Conservation (phyloP, 2,329 filamentous ascomycete species). For the Calonectria naviculata region DNA sequence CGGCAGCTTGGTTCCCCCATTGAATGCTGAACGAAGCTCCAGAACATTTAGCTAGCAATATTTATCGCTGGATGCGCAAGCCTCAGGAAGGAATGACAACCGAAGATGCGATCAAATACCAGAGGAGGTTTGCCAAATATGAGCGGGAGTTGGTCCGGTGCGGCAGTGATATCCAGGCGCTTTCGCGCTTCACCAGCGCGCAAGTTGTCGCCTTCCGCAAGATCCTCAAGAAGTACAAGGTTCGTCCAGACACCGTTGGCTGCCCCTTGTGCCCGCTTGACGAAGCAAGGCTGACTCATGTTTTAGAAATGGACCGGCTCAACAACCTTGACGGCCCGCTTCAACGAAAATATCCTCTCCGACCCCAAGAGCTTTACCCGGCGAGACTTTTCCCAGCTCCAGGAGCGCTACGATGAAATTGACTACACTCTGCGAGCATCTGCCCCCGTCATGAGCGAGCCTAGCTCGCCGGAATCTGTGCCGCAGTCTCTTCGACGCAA, state of each 20-base stretch:
- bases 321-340: conserved; percentile 69
- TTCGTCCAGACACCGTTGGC: conserved; percentile 8
- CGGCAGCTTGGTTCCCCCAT: neutral
- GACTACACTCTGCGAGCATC: conserved; percentile 58
- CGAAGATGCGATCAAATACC: conserved; percentile 55
- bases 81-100: conserved; percentile 39
- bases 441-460: conserved; percentile 52
- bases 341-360: conserved; percentile 73
- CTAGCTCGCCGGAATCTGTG: conserved; percentile 51
- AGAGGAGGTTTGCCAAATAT: conserved; percentile 64
- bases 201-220: conserved; percentile 84
- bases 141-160: conserved; percentile 66
- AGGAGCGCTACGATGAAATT: conserved; percentile 62
- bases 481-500: conserved; percentile 26
- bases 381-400: conserved; percentile 69
- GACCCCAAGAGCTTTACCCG: conserved; percentile 78
- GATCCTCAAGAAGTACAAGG: conserved; percentile 85
- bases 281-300: neutral
- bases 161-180: conserved; percentile 76
- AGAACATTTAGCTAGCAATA: conserved; percentile 62
- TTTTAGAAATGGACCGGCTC: conserved; percentile 84
- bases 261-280: neutral
- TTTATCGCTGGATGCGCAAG: conserved; percentile 60
- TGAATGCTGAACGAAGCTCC: conserved; percentile 1
- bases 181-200: conserved; percentile 78